These are phyloP conservation scores for Ogataea hybrid DNA, from an alignment of 1,139 yeast genomes.

Conservation along the genomic window DNA sequence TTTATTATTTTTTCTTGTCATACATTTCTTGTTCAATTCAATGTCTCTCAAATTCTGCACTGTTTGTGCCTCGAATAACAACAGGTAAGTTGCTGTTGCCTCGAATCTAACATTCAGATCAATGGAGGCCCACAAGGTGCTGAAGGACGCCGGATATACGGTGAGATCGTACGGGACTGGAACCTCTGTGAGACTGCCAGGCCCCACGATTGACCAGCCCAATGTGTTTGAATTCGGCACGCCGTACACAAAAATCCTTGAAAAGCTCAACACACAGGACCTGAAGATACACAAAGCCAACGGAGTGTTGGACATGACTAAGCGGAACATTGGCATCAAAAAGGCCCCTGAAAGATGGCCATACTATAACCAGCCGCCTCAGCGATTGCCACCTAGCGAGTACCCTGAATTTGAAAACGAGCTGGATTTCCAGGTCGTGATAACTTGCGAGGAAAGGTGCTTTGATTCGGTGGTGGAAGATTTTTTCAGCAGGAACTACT, in stretches of 20 bases:
- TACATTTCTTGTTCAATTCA: background rate
- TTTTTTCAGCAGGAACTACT: constrained; percentile 61
- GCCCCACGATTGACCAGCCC: constrained; percentile 87
- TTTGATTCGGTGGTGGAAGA: constrained; percentile 97
- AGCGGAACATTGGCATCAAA: constrained; percentile 82
- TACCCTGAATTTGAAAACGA: constrained; percentile 32
- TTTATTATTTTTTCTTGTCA: background rate
- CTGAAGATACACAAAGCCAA: constrained; percentile 75
- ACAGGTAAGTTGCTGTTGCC: constrained; percentile 37
- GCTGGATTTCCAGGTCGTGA: constrained; percentile 76
- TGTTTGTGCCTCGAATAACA: constrained; percentile 96
- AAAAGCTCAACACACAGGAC: constrained; percentile 74
- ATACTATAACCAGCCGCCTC: constrained; percentile 35
- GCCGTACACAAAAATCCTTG: constrained; percentile 83
- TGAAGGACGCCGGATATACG: constrained; percentile 82
- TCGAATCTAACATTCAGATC: constrained; percentile 47
- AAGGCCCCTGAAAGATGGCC: constrained; percentile 97
- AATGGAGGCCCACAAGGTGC: constrained; percentile 94
- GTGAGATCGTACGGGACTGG: constrained; percentile 97
- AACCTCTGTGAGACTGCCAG: constrained; percentile 92
- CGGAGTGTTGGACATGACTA: constrained; percentile 89
- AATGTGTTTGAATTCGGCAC: constrained; percentile 94
- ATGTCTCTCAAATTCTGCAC: constrained; percentile 66
- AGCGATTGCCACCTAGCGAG: constrained; percentile 26
- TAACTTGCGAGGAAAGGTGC: constrained; percentile 97